phyloP scores from a whole-genome alignment of 2,329 filamentous ascomycete species.

The Aspergillus phoenicis region DNA sequence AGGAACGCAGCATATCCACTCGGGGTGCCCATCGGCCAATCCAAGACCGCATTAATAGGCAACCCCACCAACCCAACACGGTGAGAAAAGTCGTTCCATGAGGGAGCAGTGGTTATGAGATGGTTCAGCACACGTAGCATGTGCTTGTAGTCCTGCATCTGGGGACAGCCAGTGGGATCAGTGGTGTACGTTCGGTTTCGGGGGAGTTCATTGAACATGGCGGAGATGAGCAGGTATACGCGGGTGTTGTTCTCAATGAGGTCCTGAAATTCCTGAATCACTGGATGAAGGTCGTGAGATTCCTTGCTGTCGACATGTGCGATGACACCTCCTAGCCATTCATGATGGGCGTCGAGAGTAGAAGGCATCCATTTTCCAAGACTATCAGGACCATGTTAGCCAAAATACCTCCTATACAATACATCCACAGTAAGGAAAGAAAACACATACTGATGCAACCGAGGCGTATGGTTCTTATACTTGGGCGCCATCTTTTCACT shows the following conservation, averaged over 20 bases:
- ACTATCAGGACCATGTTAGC: slow-evolving; percentile 32
- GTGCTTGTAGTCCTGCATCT: slow-evolving; percentile 67
- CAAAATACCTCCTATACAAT: no score
- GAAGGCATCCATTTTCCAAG: slow-evolving; percentile 64
- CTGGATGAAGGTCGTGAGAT: slow-evolving; percentile 57
- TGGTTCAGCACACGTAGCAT: slow-evolving; percentile 70
- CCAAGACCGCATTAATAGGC: slow-evolving; percentile 60
- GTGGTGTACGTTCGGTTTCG: slow-evolving; percentile 60
- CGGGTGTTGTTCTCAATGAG: slow-evolving; percentile 67
- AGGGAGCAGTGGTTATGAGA: slow-evolving; percentile 34
- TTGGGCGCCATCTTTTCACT: background rate
- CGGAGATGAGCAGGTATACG: slow-evolving; percentile 66
- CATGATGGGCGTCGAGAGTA: slow-evolving; percentile 63
- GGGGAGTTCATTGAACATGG: slow-evolving; percentile 71
- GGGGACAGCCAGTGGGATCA: slow-evolving; percentile 63
- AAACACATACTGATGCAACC: background rate
- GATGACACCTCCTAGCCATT: slow-evolving; percentile 63
- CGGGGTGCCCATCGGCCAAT: slow-evolving; percentile 62
- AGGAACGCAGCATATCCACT: slow-evolving; percentile 59
- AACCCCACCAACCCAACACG: slow-evolving; percentile 54
- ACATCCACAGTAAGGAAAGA: background rate
- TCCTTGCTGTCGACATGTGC: slow-evolving; percentile 56
- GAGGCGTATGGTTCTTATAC: background rate
- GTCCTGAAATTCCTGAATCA: slow-evolving; percentile 65
- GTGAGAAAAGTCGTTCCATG: slow-evolving; percentile 35